phyloP scores from a whole-genome alignment of 176 grass and related monocot genomes.

The Carex pumila region DNA sequence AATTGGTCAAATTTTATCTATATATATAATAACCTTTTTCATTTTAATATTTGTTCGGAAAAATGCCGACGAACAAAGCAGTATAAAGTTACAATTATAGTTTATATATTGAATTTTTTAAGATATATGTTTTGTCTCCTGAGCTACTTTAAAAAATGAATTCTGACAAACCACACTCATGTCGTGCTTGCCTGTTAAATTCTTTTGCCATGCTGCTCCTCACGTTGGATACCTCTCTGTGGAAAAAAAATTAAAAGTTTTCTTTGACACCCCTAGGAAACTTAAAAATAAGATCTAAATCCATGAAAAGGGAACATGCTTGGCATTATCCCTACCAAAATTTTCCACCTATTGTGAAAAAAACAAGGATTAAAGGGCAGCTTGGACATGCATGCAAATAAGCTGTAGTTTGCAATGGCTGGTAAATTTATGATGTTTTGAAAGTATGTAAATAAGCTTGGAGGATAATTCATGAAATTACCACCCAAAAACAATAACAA shows the following conservation, averaged over 20 bases:
- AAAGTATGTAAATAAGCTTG: too few relatives aligned
- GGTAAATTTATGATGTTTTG: background rate
- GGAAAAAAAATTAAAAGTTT: background rate
- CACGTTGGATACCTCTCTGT: background rate
- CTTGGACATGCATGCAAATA: too few relatives aligned
- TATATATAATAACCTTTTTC: background rate
- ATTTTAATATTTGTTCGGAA: background rate
- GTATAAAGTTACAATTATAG: background rate
- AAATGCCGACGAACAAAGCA: background rate
- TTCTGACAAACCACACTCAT: background rate
- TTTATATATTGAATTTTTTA: background rate
- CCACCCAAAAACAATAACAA: background rate
- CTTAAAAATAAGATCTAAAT: background rate
- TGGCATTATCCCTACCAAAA: background rate
- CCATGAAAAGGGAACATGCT: background rate
- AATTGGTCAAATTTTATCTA: background rate
- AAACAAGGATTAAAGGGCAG: background rate
- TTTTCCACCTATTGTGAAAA: background rate
- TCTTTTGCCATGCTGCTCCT: conserved; percentile 8
- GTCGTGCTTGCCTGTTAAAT: background rate
- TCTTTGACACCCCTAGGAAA: background rate
- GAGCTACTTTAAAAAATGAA: background rate
- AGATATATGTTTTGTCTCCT: background rate
- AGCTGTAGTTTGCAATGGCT: too few relatives aligned
- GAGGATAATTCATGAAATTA: background rate